Base-by-base conservation (phyloP, 139 green algal species). In the Pseudopediastrum boryanum region DNA sequence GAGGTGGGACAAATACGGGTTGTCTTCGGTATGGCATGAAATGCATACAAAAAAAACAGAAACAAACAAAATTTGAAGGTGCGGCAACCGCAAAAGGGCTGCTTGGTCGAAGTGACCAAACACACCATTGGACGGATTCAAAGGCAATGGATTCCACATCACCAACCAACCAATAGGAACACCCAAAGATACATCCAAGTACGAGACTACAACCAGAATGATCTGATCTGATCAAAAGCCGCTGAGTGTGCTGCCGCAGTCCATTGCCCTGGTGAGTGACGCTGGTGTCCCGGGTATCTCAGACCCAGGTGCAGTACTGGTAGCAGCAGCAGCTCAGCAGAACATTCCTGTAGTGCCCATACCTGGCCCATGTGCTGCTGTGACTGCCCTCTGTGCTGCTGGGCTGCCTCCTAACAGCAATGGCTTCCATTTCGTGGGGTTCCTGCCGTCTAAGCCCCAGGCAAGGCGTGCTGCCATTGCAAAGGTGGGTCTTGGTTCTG, bases 351-450 rank as follows among this genome's bases (percentile, higher is more conserved):
- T 96, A n/a, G 81, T 94, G 33, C 92, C 93, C 0, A 66, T 98
- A 16, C 94, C 94, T 21, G 95, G 95, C 0, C 84, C 95, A 8
- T 94, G 87, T 52, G 95, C 95, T 9, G 82, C 88, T 25, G 52
- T 96, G 16, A 54, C 92, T 3, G 94, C 90, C 5, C 69, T 98
- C 27, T 86, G 93, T 5, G 93, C 78, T n/a, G 95, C 88, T 35
- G 94, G 92, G 21, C 85, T 98, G 54, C 71, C 82, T 29, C 93
- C 88, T 0, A 58, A 78, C 19, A 64, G 59, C 36, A n/a, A n/a
- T n/a, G n/a, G n/a, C n/a, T 96, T 98, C 56, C 87, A 82, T 8
- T 98, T 96, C 64, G 79, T 85, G 1, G 95, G 95, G 16, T 98
- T 97, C 83, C 82, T 95, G 9, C 93, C 93, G 35, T 50, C 90